Evolutionary conservation across 805 yeast species (phyloP), one percentile per base, ranked within the genome.

Genomic region (Candida nemodendra): DNA sequence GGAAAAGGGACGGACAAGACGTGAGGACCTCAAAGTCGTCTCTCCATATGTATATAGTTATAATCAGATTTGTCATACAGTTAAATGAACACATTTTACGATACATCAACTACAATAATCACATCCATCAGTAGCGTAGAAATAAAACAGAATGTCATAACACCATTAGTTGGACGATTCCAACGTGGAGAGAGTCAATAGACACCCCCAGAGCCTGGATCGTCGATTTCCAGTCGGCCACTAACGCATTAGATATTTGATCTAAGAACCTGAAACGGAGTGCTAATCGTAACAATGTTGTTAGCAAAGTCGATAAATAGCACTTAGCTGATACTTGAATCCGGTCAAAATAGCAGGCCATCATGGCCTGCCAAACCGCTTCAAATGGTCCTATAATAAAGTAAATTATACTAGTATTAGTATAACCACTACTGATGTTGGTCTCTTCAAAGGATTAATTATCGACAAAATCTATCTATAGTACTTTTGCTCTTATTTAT

Each of bases 191-290:
- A 56, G 41, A 48, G 48, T 50, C 44, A 53, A 22, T 49, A 54
- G 52, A 47, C 46, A 51, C 18, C 32, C 56, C 31, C 39, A 39
- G 11, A 21, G 7, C 39, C 45, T 41, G 42, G 47, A 41, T 41
- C 57, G 49, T 48, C 60, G n/a, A 45, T 30, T n/a, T 30, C 29
- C 13, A 35, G 34, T 55, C 55, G 42, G 47, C 56, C 62, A 65
- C 68, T 60, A 56, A 56, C 68, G 64, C 62, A 60, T 53, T 44
- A 54, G 50, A 26, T 41, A 19, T 27, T 65, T 55, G 56, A 63
- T 79, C 84, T 79, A 79, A 79, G 81, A 76, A 75, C 84, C 81
- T 78, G 74, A 78, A 79, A 79, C 85, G 85, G 76, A 79, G 79
- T 74, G 70, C 65, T 69, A 65, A 69, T 72, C 80, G 85, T 79